Evolutionary conservation across 1,284 basidiomycete species (phyloP), one percentile per base, ranked within the genome.

Genomic region (Cerioporus squamosus): DNA sequence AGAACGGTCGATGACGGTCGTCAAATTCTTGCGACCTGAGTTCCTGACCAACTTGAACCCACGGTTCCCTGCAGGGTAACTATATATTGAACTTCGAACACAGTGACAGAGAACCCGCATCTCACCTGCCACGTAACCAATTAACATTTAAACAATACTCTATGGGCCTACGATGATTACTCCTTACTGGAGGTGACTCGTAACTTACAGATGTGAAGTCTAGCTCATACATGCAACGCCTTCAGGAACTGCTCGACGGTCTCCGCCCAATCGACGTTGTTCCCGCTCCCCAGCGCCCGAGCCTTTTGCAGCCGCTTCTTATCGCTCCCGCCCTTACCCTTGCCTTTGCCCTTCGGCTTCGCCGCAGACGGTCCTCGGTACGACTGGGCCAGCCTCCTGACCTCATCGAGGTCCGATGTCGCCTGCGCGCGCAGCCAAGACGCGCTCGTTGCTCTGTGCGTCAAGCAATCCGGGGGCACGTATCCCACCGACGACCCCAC

Each of bases 361-460:
- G 31, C 73, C 66, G 29, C 75, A 78, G n/a, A 66, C 66, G 55
- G 72, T 75, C 56, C 74, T 45, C 75, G 77, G 10, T 68, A 79
- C 53, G 77, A 75, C 70, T 82, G 81, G 6, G 86, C 86, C 15
- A 92, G 78, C 39, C 81, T 78, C 68, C 83, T 86, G 57, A 94
- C 80, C 71, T 92, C 87, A 3, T 79, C 80, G 55, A 88, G 81
- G 66, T 90, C 85, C 14, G 76, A 74, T 9, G 87, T 87, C 3
- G 88, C 87, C 72, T 94, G 92, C 3, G 91, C 92, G 26, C 82
- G 79, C 40, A 94, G 75, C 76, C 89, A 94, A 1, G 79, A 79
- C 2, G 84, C 81, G 50, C 78, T 81, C 23, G 72, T 70, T 7
- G 90, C 83, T 5, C 91, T 81, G 69, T 94, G 90, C 5, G 68